Percentiles rank a stretch among this genome's conserved stretches.
These are phyloP conservation scores for Trichoderma harzianum DNA, from an alignment of 2,329 filamentous ascomycete species.

Conservation along the genomic window DNA sequence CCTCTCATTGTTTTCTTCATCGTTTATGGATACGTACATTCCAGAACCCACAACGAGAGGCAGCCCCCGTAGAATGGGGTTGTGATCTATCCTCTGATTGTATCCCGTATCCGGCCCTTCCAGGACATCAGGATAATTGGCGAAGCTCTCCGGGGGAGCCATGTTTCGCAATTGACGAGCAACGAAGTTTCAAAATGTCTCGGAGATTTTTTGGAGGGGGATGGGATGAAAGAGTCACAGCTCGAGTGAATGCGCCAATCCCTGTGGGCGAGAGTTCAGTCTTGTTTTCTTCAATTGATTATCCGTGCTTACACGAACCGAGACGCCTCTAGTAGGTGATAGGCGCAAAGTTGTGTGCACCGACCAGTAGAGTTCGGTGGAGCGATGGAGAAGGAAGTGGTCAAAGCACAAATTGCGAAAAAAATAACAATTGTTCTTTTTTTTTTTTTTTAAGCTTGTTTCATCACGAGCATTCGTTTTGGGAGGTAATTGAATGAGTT, in stretches of 20 bases:
- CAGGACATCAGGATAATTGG: conserved; percentile 41
- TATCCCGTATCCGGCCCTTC: conserved; percentile 37
- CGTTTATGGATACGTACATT: conserved; percentile 43
- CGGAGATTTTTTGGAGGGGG: neutral
- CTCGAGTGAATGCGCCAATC: neutral
- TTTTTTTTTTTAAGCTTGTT: neutral
- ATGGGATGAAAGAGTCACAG: neutral
- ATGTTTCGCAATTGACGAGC: conserved; percentile 20
- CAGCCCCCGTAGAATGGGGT: conserved; percentile 67
- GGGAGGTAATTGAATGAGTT: neutral
- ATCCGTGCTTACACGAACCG: neutral
- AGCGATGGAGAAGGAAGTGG: neutral
- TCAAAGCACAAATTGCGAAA: neutral
- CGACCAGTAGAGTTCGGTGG: neutral
- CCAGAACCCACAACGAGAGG: conserved; percentile 59
- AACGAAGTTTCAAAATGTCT: neutral
- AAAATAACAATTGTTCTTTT: neutral
- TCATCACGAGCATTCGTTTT: neutral
- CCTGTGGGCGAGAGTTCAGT: neutral
- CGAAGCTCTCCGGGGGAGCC: conserved; percentile 34
- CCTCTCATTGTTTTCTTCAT: neutral
- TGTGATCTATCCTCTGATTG: conserved; percentile 47
- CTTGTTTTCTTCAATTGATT: neutral
- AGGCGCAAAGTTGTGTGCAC: neutral
- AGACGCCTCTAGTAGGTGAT: neutral